These are phyloP conservation scores for Vinca minor DNA, from an alignment of 257 asterid genomes.

Conservation along the genomic window DNA sequence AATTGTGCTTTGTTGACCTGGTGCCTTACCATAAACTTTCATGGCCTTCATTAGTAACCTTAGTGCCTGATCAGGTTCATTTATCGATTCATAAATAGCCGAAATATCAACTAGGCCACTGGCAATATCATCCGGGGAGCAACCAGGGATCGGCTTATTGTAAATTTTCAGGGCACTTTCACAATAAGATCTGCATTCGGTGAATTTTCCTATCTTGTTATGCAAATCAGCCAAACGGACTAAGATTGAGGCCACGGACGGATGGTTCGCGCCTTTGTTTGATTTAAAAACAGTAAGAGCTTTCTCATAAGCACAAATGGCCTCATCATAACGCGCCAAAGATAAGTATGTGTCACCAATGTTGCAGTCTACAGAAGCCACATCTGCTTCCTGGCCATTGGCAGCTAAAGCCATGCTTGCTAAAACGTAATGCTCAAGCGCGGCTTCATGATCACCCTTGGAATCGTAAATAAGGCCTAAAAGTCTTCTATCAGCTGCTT, in stretches of 20 bases:
- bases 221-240: slow-evolving; percentile 77
- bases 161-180: slow-evolving; percentile 67
- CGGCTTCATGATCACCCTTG: slow-evolving; percentile 63
- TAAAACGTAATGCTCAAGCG: slow-evolving; percentile 82
- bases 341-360: slow-evolving; percentile 80
- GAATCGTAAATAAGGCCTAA: slow-evolving; percentile 81
- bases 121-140: slow-evolving; percentile 61
- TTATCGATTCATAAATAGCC: slow-evolving; percentile 36
- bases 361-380: slow-evolving; percentile 72
- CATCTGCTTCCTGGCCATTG: slow-evolving; percentile 52
- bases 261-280: slow-evolving; percentile 61
- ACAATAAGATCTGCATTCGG: slow-evolving; percentile 61
- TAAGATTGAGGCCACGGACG: slow-evolving; percentile 60
- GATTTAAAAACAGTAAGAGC: slow-evolving; percentile 57
- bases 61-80: slow-evolving; percentile 36
- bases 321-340: slow-evolving; percentile 67
- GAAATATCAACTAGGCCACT: slow-evolving; percentile 52
- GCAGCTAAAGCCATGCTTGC: slow-evolving; percentile 87
- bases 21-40: slow-evolving; percentile 28
- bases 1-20: slow-evolving; percentile 29
- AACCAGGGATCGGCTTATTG: slow-evolving; percentile 42
- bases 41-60: slow-evolving; percentile 31
- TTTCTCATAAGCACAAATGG: slow-evolving; percentile 66
- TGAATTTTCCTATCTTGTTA: slow-evolving; percentile 69
- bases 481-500: slow-evolving; percentile 80